phyloP scores from a whole-genome alignment of 257 asterid species.

The Handroanthus guayacan region DNA sequence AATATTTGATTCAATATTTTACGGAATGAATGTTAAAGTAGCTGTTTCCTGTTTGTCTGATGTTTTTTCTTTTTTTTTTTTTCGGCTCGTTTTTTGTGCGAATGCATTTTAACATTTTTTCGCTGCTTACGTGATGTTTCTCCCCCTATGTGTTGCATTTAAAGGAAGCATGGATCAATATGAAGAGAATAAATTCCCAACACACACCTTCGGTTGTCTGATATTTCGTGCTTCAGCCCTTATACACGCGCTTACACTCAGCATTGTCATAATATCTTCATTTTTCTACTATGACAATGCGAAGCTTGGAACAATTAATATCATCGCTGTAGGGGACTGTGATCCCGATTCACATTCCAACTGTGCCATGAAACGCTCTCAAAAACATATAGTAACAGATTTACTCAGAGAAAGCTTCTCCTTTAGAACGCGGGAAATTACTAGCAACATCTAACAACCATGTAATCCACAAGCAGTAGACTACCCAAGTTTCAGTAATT shows the following conservation, averaged over 20 bases:
- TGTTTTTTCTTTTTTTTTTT: too few relatives aligned
- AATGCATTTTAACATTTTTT: background rate
- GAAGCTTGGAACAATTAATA: background rate
- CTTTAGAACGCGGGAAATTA: background rate
- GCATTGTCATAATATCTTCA: too few relatives aligned
- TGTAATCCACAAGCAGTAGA: slow-evolving; percentile 32
- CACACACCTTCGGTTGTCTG: too few relatives aligned
- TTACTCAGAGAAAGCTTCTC: background rate
- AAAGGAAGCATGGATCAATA: too few relatives aligned
- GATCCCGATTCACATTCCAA: background rate
- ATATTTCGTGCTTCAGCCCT: too few relatives aligned
- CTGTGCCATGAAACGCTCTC: too few relatives aligned
- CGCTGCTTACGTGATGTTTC: background rate
- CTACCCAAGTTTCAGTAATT: slow-evolving; percentile 11
- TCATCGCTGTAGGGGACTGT: background rate
- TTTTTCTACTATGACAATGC: background rate
- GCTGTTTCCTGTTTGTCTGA: background rate
- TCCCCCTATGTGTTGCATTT: too few relatives aligned
- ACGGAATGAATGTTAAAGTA: too few relatives aligned
- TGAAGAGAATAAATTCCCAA: too few relatives aligned
- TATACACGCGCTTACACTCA: too few relatives aligned
- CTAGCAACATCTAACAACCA: slow-evolving; percentile 24
- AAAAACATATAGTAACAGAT: background rate
- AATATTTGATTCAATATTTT: background rate
- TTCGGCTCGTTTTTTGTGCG: background rate